A percentile compares a stretch with the other conserved stretches of the same genome.
phyloP scores from a whole-genome alignment of 1,284 basidiomycete species.

The Pseudozyma hubeiensis region DNA sequence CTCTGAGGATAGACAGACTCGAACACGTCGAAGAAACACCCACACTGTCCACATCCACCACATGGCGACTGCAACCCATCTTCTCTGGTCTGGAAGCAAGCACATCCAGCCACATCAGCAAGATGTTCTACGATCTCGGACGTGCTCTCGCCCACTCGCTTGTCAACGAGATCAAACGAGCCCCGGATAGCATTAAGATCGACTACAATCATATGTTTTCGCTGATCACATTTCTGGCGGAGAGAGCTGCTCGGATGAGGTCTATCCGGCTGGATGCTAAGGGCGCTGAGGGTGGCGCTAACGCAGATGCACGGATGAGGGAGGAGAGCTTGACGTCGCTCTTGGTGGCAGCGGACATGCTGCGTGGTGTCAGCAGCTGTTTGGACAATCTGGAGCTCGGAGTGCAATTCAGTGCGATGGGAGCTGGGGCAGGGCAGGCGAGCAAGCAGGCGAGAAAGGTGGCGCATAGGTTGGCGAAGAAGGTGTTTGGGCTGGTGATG shows the following conservation, averaged over 20 bases:
- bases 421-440: constrained; percentile 4
- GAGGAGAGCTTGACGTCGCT: constrained; percentile 32
- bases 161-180: constrained; percentile 7
- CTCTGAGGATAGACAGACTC: constrained; percentile 20
- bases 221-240: constrained; percentile 14
- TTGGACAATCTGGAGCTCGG: constrained; percentile 41
- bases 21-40: constrained; percentile 9
- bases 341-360: constrained; percentile 41
- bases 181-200: neutral
- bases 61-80: constrained; percentile 26
- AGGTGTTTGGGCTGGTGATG: constrained; percentile 31
- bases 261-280: neutral
- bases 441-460: constrained; percentile 39
- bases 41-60: neutral
- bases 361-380: constrained; percentile 36
- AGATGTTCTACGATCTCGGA: constrained; percentile 27
- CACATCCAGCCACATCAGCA: constrained; percentile 21
- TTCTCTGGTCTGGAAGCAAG: constrained; percentile 20
- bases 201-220: constrained; percentile 10
- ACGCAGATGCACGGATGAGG: neutral
- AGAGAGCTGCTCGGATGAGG: constrained; percentile 13
- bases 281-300: neutral
- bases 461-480: constrained; percentile 49
- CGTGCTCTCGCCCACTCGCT: constrained; percentile 16
- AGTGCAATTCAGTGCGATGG: constrained; percentile 5